Base-by-base conservation (phyloP, 768 basidiomycete species). In the Podaxis rugospora region DNA sequence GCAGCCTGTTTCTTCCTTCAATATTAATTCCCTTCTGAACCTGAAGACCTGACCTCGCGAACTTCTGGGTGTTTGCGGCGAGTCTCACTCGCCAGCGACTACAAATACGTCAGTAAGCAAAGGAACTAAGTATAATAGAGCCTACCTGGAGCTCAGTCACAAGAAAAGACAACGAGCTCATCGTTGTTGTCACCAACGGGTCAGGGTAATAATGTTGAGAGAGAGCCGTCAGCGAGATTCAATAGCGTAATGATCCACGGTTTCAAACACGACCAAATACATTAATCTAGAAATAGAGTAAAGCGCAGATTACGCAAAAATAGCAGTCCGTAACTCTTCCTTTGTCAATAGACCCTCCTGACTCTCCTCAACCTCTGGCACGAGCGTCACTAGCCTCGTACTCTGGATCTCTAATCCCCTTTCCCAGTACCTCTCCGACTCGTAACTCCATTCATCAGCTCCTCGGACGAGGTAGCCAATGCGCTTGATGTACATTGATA, bases 31-130 rank as follows among this genome's bases (percentile, higher is more conserved):
- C n/a, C 44, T 27, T 6, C 13, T 27, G 13, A 55, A 40, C n/a
- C 23, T 32, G 9, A 36, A 64, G 39, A 65, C 44, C 47, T 46
- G 25, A 95, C 94, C 84, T 96, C 95, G 69, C 92, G 89, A 66
- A 97, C 92, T 71, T 97, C 95, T 21, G 93, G 92, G 72, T 95
- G 88, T 66, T 91, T 92, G 62, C 95, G 78, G 67, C 88, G 83
- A 25, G 92, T 93, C 77, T 96, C 95, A 67, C 89, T 92, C 7
- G 93, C 86, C 65, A 98, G 74, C 40, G 94, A 90, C 90, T 94
- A 58, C 18, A 21, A 23, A 46, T 16, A 49, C 23, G 51, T 63
- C 28, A 64, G 42, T 25, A 46, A 10, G 2, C 23, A 27, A 27
- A 49, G 18, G 5, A 11, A 35, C 13, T 5, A 4, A 21, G 10